phyloP scores from a whole-genome alignment of 129 eudicot species.

The Kitagawia praeruptora region DNA sequence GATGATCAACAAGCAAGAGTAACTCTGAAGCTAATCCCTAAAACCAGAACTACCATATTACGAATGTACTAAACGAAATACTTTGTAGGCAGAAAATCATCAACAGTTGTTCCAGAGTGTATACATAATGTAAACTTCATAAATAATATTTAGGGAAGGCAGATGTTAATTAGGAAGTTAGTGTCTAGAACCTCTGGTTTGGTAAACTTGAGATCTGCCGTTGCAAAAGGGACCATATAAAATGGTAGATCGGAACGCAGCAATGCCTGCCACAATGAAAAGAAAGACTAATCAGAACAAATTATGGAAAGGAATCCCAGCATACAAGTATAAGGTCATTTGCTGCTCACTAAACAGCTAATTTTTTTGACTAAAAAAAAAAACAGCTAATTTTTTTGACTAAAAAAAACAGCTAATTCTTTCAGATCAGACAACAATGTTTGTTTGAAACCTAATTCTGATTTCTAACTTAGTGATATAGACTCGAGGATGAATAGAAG shows the following conservation, averaged over 20 bases:
- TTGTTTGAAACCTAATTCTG: background rate
- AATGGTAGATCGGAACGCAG: constrained; percentile 92
- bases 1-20: background rate
- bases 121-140: background rate
- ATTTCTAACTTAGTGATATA: background rate
- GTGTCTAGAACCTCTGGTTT: constrained; percentile 63
- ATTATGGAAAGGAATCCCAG: background rate
- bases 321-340: background rate
- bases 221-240: constrained; percentile 83
- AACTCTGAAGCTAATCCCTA: background rate
- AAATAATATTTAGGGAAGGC: background rate
- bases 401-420: background rate
- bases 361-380: background rate
- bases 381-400: background rate
- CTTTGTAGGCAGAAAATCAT: background rate
- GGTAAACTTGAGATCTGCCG: constrained; percentile 51
- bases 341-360: background rate
- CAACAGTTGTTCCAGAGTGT: background rate
- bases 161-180: background rate
- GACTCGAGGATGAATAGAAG: background rate
- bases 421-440: constrained; percentile 3
- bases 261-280: constrained; percentile 53
- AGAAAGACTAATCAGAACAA: background rate
- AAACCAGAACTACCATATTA: background rate
- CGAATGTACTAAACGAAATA: background rate